phyloP scores from a whole-genome alignment of 345 rosid species.

The Rhodamnia argentea region DNA sequence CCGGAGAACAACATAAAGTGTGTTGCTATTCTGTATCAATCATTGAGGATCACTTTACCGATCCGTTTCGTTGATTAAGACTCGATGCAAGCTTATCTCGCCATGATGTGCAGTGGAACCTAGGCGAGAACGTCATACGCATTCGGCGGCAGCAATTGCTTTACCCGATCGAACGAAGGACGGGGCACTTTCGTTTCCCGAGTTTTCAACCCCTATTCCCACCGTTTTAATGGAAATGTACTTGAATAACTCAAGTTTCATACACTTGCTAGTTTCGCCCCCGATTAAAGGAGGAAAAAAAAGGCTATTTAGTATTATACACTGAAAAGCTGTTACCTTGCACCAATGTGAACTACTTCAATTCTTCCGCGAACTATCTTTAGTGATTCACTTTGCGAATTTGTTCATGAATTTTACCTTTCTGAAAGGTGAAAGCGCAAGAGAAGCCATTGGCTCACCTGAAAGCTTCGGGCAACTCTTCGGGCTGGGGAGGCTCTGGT shows the following conservation, averaged over 20 bases:
- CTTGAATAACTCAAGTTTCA: background rate
- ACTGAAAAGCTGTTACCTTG: background rate
- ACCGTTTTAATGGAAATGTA: accelerated
- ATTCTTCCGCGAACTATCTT: background rate
- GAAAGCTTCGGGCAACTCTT: slow-evolving; percentile 6
- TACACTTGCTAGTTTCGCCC: background rate
- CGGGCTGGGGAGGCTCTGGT: slow-evolving; percentile 14
- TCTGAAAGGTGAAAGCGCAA: background rate
- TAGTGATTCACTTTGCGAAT: background rate
- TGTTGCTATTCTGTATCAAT: no score
- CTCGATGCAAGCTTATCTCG: no score
- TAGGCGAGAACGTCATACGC: no score
- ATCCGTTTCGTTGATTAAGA: no score
- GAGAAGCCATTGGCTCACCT: background rate
- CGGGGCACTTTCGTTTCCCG: no score
- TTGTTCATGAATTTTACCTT: background rate
- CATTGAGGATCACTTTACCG: no score
- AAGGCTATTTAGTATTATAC: background rate
- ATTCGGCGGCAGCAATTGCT: no score
- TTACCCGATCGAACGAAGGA: no score
- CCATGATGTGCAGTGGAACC: no score
- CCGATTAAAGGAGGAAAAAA: background rate
- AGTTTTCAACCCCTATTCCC: background rate
- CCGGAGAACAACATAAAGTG: no score
- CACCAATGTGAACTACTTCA: background rate